phyloP scores from a whole-genome alignment of 2,329 filamentous ascomycete species.

The Alternaria tenuissima region DNA sequence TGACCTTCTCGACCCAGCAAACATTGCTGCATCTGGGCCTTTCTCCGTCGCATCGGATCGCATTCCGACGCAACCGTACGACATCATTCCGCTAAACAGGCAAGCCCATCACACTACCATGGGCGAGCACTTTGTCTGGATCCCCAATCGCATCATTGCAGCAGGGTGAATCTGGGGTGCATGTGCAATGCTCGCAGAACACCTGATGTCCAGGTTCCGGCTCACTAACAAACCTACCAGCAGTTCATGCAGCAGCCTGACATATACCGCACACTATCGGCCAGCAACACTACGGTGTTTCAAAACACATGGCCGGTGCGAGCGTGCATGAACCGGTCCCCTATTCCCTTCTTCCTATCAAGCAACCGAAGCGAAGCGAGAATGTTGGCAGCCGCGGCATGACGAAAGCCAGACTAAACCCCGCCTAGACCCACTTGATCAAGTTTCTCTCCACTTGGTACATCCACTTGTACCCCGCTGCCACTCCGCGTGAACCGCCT shows the following conservation, averaged over 20 bases:
- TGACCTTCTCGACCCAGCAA: slow-evolving; percentile 12
- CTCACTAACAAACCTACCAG: slow-evolving; percentile 4
- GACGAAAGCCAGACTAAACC: slow-evolving; percentile 7
- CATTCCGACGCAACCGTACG: background rate
- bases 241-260: slow-evolving; percentile 14
- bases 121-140: slow-evolving; percentile 7
- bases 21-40: slow-evolving; percentile 8
- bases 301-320: slow-evolving; percentile 20
- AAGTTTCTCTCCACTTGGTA: background rate
- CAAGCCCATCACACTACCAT: background rate
- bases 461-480: slow-evolving; percentile 13
- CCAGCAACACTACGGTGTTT: slow-evolving; percentile 10
- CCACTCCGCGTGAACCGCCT: slow-evolving; percentile 17
- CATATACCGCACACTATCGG: background rate
- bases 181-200: background rate
- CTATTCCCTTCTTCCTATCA: background rate
- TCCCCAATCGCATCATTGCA: background rate
- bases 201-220: background rate
- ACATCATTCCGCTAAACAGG: slow-evolving; percentile 2
- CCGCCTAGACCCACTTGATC: slow-evolving; percentile 5
- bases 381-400: slow-evolving; percentile 5
- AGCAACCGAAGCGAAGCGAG: slow-evolving; percentile 10
- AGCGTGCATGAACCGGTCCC: slow-evolving; percentile 15
- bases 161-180: background rate
- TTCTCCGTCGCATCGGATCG: slow-evolving; percentile 6